Evolutionary conservation across 352 stramenopile genomes (phyloP), one percentile per base, ranked within the genome.

Genomic region (Saprolegnia diclina): DNA sequence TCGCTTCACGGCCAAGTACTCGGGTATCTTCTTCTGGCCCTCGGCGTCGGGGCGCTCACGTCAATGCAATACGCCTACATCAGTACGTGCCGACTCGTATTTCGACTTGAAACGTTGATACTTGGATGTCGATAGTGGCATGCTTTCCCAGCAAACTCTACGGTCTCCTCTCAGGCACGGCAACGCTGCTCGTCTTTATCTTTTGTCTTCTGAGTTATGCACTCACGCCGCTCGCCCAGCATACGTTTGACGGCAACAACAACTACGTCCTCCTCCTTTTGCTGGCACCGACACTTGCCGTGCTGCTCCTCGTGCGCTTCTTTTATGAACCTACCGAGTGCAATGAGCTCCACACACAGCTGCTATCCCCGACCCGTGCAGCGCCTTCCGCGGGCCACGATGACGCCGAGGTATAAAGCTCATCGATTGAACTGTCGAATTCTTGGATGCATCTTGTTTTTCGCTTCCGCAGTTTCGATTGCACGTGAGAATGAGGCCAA

Each of bases 21-120:
- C 7, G 22, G 32, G 6, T 67, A 59, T 67, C 38, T 35, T 3
- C 32, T 67, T 2, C 19, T 67, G 46, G 62, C 62, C 19, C 11
- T 42, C 29, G 22, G 38, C 16, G 21, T 56, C 40, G 62, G 42
- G 18, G 37, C 48, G 18, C 22, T 67, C 21, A 42, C 42, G 21
- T n/a, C 42, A 10, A 67, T 67, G 7, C 62, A 67, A 40, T 67
- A 59, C 38, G 40, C n/a, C 9, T 67, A 67, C 62, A 67, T 67
- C 62, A 67, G 62, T 67, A 59, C 62, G 24, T 45, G 4, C 32
- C 11, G 6, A 35, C 24, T 54, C 13, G 1, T 67, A 5, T 14
- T 9, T 52, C 2, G 26, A 13, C n/a, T n/a, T n/a, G n/a, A n/a
- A n/a, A n/a, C n/a, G n/a, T n/a, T n/a, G n/a, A n/a, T n/a, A 35